Conservation (phyloP, 176 grass and related monocot species). For the Oryza meyeriana region DNA sequence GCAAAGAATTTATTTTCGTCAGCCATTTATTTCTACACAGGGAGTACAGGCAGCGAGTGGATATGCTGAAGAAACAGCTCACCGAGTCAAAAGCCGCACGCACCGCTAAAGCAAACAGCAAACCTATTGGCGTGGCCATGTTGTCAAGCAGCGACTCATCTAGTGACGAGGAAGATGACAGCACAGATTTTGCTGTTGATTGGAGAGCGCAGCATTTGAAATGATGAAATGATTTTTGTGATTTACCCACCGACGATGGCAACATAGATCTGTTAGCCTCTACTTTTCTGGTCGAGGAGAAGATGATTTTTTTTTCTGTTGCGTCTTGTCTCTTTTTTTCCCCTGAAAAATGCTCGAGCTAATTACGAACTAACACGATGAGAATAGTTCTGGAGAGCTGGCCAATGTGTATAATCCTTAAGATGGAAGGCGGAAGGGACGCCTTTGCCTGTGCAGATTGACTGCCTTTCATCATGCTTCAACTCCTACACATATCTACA, state of each 20-base stretch:
- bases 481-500: not conserved
- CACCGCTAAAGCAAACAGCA: slow-evolving; percentile 36
- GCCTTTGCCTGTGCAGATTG: not conserved
- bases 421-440: not conserved
- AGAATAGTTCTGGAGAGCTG: not conserved
- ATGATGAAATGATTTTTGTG: slow-evolving; percentile 17
- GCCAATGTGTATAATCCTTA: not conserved
- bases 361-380: not conserved
- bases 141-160: slow-evolving; percentile 46
- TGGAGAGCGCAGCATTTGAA: slow-evolving; percentile 62
- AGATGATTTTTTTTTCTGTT: not conserved
- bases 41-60: slow-evolving; percentile 43
- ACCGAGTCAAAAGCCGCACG: slow-evolving; percentile 37
- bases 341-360: not conserved
- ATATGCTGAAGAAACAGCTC: slow-evolving; percentile 57
- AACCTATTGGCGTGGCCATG: slow-evolving; percentile 35
- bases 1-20: not conserved
- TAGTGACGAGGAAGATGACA: slow-evolving; percentile 45
- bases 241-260: not conserved
- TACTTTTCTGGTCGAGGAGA: slow-evolving; percentile 7
- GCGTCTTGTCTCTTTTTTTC: not conserved
- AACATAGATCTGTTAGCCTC: not conserved
- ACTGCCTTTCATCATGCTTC: slow-evolving; percentile 1
- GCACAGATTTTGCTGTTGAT: slow-evolving; percentile 49
- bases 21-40: slow-evolving; percentile 34